Base-by-base conservation (phyloP, 345 rosid species). In the Citropsis articulata region DNA sequence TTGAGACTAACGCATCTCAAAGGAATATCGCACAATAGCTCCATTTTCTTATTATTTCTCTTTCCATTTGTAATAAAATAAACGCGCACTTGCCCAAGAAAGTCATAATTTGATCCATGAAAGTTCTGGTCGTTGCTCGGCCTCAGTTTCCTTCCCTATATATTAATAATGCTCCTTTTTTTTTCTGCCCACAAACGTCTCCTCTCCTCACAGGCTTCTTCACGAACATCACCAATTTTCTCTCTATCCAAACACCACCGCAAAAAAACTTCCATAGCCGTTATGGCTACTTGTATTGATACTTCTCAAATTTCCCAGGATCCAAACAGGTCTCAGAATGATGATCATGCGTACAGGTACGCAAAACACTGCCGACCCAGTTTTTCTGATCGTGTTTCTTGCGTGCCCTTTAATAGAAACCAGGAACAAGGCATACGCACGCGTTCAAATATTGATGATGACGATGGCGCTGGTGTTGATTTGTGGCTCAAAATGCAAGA, bases 221-320 rank as follows among this genome's bases (percentile, higher is more conserved):
- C 75, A 30, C 19, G 24, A 2, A 2, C 56, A 22, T 27, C 80
- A 4, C 64, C 79, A 9, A 8, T 77, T 76, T 73, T 45, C 77
- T 64, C 28, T 31, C 35, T 3, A 5, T 45, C 79, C 77, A 67
- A 55, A 55, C 56, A 66, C 60, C 18, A 4, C 62, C 42, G 9
- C 13, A 14, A 12, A 7, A 53, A 19, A 16, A 35, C 4, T 22
- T 68, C 80, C 19, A 66, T 68, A 70, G 61, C 88, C 63, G 91
- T 28, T 16, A 63, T 95, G 99, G 92, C 96, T 28, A 73, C 97
- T 65, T 93, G 99, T 75, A 81, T 93, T 48, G 92, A 91, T 83
- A 79, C 91, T 69, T 80, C 89, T 19, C 88, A 84, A 42, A 77
- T 87, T 80, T 86, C 92, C 64, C 89, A 85, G 66, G 81, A 82